Base-by-base conservation (phyloP, 2,329 filamentous ascomycete species). In the Aspergillus ochraceoroseus region DNA sequence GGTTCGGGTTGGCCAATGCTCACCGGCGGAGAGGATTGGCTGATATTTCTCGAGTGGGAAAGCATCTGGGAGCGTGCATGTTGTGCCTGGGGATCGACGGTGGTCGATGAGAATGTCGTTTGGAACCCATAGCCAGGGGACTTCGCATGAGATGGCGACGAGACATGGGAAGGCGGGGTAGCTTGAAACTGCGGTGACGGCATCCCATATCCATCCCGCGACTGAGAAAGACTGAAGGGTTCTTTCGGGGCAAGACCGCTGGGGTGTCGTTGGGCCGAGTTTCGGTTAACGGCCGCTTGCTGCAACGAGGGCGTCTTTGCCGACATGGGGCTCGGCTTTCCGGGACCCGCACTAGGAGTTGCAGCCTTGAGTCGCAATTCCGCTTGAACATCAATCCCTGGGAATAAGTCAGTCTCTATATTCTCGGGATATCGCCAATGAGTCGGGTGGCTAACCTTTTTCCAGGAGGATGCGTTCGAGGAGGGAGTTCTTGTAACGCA, bases 401-500 rank as follows among this genome's bases (percentile, higher is more conserved):
- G 8, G 49, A n/a, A 29, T 12, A 26, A 18, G 38, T 53, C 19
- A 31, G 37, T 41, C 19, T 29, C n/a, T n/a, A n/a, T n/a, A n/a
- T n/a, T n/a, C n/a, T n/a, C n/a, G n/a, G n/a, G n/a, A n/a, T n/a
- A n/a, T n/a, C n/a, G n/a, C n/a, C n/a, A n/a, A n/a, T n/a, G n/a
- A n/a, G n/a, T n/a, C n/a, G n/a, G n/a, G n/a, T n/a, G n/a, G 38
- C 43, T 2, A 38, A 92, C 88, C 89, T 76, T 96, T 96, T 70
- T 98, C 92, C 25, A 98, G 76, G 38, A 98, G 76, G 59, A 98
- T 94, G 44, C 92, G 81, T 70, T 98, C 92, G 23, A 98, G 77
- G 33, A 96, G 73, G 27, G 92, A 96, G 66, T 96, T 98, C 73
- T 96, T 96, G 68, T 96, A 98, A 44, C 92, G 84, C 56, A 98